Evolutionary conservation across 768 basidiomycete genomes (phyloP), one percentile per base, ranked within the genome.

Genomic region (Galerina sulciceps): DNA sequence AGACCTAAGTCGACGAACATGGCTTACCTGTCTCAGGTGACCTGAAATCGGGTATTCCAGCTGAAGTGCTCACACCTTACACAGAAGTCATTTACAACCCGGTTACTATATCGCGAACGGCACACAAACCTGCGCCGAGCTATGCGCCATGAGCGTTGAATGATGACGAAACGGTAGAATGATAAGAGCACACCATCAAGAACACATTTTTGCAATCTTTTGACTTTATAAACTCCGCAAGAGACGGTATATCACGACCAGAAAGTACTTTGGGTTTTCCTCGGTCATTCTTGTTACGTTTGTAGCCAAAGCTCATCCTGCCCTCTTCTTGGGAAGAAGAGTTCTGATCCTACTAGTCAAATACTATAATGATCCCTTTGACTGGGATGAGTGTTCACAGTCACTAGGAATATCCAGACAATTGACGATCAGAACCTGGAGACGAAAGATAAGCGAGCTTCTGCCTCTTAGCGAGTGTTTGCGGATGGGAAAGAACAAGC

Each of bases 11-110:
- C 22, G 20, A 9, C 34, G 15, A n/a, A n/a, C n/a, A n/a, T n/a
- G 44, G 68, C 84, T 62, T 60, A 84, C 94, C 94, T 36, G 94
- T 95, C 20, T 87, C 84, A 0, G 92, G 91, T 10, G 90, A 91
- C 60, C 95, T 79, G 71, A 96, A 97, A 73, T 97, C 94, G 11
- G 94, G 94, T 23, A 93, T 94, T 6, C 91, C 91, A 53, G 91
- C 91, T 26, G 88, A 81, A 6, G 91, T 93, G 61, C 88, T 90
- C 47, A 92, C 81, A 15, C 91, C 90, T 88, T 60, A 36, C 17
- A 31, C 22, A 38, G 17, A 5, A 31, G 14, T 37, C 45, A 48
- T 60, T 17, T 49, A 43, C n/a, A 36, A 53, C 22, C 13, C 3
- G 9, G 43, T 42, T 18, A 15, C 10, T 45, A 14, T 20, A n/a